Conservation (phyloP, 2,329 filamentous ascomycete genomes). For the Aspergillus texensis region DNA sequence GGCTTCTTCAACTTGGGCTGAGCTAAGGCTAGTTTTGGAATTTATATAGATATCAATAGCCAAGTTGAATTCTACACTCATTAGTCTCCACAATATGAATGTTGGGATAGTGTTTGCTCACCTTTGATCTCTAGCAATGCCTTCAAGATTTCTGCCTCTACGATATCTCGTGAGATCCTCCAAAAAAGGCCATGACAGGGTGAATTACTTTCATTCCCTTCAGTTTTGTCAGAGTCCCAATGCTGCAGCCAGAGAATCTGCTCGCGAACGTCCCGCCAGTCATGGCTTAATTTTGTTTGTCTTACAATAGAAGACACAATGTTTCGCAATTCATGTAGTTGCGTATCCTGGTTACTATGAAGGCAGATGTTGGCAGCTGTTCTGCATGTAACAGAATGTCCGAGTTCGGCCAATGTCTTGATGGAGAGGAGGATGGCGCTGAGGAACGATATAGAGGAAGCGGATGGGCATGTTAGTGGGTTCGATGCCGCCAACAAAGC, state of each 20-base stretch:
- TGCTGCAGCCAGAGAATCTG: conserved; percentile 63
- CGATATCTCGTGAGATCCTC: conserved; percentile 48
- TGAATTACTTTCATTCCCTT: conserved; percentile 25
- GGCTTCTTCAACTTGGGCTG: conserved; percentile 53
- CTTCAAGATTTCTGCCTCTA: conserved; percentile 62
- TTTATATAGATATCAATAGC: conserved; percentile 45
- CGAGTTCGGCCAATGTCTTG: conserved; percentile 42
- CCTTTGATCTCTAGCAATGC: conserved; percentile 54
- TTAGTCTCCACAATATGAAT: conserved; percentile 16
- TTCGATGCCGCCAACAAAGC: conserved; percentile 43
- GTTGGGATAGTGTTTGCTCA: conserved; percentile 19
- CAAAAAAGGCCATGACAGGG: conserved; percentile 51
- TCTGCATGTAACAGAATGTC: conserved; percentile 39
- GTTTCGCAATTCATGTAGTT: conserved; percentile 55
- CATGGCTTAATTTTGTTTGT: conserved; percentile 47
- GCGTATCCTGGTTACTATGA: conserved; percentile 55
- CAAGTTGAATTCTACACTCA: conserved; percentile 41
- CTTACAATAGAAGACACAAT: conserved; percentile 53
- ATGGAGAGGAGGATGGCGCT: conserved; percentile 45
- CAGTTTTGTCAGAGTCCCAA: conserved; percentile 50
- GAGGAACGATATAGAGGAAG: conserved; percentile 43
- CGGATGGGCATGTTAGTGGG: conserved; percentile 43
- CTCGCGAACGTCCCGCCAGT: conserved; percentile 53
- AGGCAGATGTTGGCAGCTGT: conserved; percentile 54
- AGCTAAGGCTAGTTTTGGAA: conserved; percentile 41